Percentiles rank a stretch among this genome's conserved stretches.
These are phyloP conservation scores for Cordyceps cicadae DNA, from an alignment of 2,329 filamentous ascomycete species.

Conservation along the genomic window DNA sequence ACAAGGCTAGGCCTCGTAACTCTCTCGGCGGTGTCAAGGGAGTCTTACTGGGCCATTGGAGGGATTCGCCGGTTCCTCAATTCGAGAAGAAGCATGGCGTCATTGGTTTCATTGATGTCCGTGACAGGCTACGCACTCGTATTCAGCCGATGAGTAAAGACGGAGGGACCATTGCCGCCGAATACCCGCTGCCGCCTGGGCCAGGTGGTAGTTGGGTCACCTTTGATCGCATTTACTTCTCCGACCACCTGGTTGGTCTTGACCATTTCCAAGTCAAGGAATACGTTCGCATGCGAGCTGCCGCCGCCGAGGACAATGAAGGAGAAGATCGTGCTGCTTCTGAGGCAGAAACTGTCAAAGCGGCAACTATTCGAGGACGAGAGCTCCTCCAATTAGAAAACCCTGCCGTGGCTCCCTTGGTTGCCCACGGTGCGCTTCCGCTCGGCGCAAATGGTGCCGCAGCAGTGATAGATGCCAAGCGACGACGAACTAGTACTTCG, in stretches of 20 bases:
- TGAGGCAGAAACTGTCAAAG: conserved; percentile 35
- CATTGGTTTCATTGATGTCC: conserved; percentile 54
- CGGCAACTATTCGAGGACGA: conserved; percentile 38
- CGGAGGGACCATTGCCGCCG: conserved; percentile 38
- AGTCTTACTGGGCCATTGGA: conserved; percentile 51
- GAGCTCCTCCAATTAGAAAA: conserved; percentile 36
- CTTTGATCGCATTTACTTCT: conserved; percentile 52
- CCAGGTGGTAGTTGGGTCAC: conserved; percentile 58
- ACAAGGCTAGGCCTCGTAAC: conserved; percentile 23
- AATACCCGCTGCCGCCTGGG: conserved; percentile 45
- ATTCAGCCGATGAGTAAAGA: conserved; percentile 42
- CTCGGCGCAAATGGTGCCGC: conserved; percentile 27
- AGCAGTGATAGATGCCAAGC: conserved; percentile 27
- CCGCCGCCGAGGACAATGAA: conserved; percentile 28
- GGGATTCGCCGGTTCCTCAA: conserved; percentile 45
- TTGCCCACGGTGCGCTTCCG: conserved; percentile 44
- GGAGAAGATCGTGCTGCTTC: conserved; percentile 31
- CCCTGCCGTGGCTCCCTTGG: conserved; percentile 30
- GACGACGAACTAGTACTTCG: conserved; percentile 30
- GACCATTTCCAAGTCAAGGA: conserved; percentile 53
- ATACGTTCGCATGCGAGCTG: conserved; percentile 48
- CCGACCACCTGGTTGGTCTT: conserved; percentile 45
- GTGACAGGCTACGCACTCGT: conserved; percentile 52
- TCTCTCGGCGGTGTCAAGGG: conserved; percentile 33
- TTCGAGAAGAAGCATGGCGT: conserved; percentile 47